A percentile compares a stretch with the other conserved stretches of the same genome.
Evolutionary conservation across 148 eudicot genomes (phyloP).

Genomic region (Vaccinium myrtillus): DNA sequence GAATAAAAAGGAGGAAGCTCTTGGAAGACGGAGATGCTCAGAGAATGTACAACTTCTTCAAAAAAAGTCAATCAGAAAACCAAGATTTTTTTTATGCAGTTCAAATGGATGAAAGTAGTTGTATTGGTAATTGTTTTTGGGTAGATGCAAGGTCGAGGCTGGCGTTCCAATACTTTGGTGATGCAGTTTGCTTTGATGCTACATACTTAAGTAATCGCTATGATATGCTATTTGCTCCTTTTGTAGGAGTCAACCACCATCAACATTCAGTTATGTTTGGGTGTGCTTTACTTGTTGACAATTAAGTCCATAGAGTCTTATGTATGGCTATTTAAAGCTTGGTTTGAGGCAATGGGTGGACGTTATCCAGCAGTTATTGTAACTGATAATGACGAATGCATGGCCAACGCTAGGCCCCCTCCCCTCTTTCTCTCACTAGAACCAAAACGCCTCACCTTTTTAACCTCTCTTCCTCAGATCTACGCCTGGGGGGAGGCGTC

Average conservation of each 20-base stretch:
- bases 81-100: neutral
- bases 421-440: no score
- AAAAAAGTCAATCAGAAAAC: neutral
- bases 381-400: neutral
- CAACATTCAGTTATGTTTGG: neutral
- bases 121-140: slow-evolving; percentile 1
- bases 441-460: no score
- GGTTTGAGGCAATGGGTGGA: slow-evolving; percentile 9
- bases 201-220: neutral
- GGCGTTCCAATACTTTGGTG: slow-evolving; percentile 1
- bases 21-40: neutral
- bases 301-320: neutral
- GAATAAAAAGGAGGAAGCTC: neutral
- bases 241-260: slow-evolving; percentile 1
- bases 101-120: neutral
- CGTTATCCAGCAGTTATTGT: neutral
- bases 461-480: no score
- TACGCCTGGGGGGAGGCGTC: no score
- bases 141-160: neutral
- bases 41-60: neutral
- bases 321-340: slow-evolving; percentile 9
- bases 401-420: no score
- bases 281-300: neutral
- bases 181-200: neutral
- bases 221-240: slow-evolving; percentile 4